Base-by-base conservation (phyloP, 352 stramenopile genomes). In the Phytophthora cryptogea region DNA sequence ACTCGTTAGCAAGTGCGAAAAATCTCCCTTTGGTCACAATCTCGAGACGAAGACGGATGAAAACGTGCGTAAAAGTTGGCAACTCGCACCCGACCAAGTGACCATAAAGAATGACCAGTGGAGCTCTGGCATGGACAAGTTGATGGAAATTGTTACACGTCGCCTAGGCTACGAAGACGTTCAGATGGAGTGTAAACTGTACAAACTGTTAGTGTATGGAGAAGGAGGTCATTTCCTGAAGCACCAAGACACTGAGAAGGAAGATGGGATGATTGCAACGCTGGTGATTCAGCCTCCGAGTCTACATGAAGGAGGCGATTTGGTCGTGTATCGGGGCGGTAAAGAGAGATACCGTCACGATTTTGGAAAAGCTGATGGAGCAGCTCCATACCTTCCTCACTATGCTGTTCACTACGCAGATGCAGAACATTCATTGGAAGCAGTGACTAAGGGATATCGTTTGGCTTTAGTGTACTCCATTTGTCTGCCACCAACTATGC, bases 171-270 rank as follows among this genome's bases (percentile, higher is more conserved):
- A 61, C 35, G 47, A 69, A 0, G 47, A 54, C n/a, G 52, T 52
- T 23, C 45, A 45, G 27, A 27, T 63, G 11, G 16, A 41, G 8
- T 56, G 58, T 23, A 16, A 28, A n/a, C 40, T 53, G 37, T 77
- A 80, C 69, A 81, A 84, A 61, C 31, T 84, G 43, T 41, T 81
- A 20, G 42, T 82, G 35, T 82, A 80, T 30, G 74, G 67, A 33
- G 10, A 59, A 26, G 70, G 59, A 16, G 62, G 68, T 46, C 72
- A 79, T 47, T 84, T 78, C 46, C 43, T 59, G 1, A 62, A 63
- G 16, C 71, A 84, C 42, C 62, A 71, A 41, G 72, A 83, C 46
- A 82, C 68, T 23, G 75, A 84, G 62, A 81, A 82, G 41, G 55
- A 84, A 43, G 59, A 53, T 13, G 69, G 69, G n/a, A 80, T 78